A percentile compares a stretch with the other conserved stretches of the same genome.
phyloP scores from a whole-genome alignment of 768 basidiomycete genomes.

The Tulasnella sp. region DNA sequence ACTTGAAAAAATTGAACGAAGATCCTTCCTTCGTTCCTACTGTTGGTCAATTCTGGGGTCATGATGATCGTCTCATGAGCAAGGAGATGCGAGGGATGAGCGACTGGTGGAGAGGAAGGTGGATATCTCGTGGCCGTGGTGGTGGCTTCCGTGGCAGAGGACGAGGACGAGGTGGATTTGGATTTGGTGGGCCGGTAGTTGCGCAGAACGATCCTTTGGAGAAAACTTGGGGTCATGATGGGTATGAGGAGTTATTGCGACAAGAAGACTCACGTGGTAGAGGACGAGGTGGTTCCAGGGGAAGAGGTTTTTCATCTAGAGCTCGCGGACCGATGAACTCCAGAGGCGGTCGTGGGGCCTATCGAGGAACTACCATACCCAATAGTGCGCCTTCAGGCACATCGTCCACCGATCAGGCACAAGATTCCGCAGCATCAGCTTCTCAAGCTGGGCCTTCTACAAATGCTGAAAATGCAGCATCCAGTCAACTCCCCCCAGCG shows the following conservation, averaged over 20 bases:
- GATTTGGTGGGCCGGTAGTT: background rate
- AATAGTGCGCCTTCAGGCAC: background rate
- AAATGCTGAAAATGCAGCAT: too few relatives aligned
- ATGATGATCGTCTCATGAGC: conserved; percentile 80
- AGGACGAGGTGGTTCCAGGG: background rate
- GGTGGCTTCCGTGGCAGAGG: conserved; percentile 21
- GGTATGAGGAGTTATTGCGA: conserved; percentile 8
- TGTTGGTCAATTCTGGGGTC: conserved; percentile 88
- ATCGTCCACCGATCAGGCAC: background rate
- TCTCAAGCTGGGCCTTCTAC: too few relatives aligned
- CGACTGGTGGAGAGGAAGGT: conserved; percentile 75
- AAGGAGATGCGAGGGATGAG: conserved; percentile 70
- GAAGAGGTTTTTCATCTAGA: background rate
- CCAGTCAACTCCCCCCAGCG: too few relatives aligned
- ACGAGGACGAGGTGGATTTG: conserved; percentile 3
- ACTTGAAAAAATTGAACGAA: conserved; percentile 63
- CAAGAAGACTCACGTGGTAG: background rate
- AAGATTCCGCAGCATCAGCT: background rate
- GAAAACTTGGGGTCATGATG: conserved; percentile 8
- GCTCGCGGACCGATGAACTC: too few relatives aligned
- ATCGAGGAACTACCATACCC: too few relatives aligned
- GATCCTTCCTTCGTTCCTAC: conserved; percentile 86
- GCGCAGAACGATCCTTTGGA: background rate
- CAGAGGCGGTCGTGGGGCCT: too few relatives aligned
- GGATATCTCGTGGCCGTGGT: conserved; percentile 58